These are phyloP conservation scores for Aphanomyces astaci DNA, from an alignment of 352 stramenopile genomes.

Conservation along the genomic window DNA sequence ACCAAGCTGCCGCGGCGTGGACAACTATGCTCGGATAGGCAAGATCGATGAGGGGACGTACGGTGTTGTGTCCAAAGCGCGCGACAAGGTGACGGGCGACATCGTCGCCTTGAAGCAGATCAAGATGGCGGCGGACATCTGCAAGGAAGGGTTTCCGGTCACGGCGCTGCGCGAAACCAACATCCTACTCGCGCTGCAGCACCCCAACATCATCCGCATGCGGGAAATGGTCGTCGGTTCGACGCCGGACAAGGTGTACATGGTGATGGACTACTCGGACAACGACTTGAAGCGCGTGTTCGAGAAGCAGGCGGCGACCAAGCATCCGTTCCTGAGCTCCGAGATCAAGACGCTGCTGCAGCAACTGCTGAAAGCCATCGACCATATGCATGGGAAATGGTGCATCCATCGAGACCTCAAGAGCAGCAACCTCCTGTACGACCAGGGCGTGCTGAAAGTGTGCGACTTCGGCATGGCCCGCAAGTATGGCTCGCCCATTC, in stretches of 20 bases:
- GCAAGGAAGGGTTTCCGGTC: constrained; percentile 75
- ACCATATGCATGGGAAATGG: constrained; percentile 89
- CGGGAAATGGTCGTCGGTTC: constrained; percentile 85
- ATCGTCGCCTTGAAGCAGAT: constrained; percentile 92
- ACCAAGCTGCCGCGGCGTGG: constrained; percentile 86
- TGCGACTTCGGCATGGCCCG: constrained; percentile 82
- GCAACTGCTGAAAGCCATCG: constrained; percentile 84
- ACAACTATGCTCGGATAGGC: constrained; percentile 90
- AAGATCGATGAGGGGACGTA: constrained; percentile 96
- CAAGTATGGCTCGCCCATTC: constrained; percentile 71
- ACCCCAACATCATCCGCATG: constrained; percentile 83
- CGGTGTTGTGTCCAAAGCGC: constrained; percentile 93
- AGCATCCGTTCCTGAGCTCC: constrained; percentile 60
- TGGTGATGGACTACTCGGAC: constrained; percentile 88
- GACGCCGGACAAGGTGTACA: constrained; percentile 83
- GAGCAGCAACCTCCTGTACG: constrained; percentile 96
- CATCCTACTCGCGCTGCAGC: constrained; percentile 66
- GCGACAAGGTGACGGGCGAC: constrained; percentile 82
- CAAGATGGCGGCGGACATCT: constrained; percentile 67
- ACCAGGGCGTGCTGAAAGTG: constrained; percentile 73
- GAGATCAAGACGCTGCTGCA: constrained; percentile 93
- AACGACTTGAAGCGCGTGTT: constrained; percentile 83
- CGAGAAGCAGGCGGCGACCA: constrained; percentile 71
- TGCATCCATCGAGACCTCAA: constrained; percentile 97
- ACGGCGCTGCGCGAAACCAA: constrained; percentile 83